Evolutionary conservation across 352 stramenopile genomes (phyloP), one percentile per base, ranked within the genome.

Genomic region (Phytophthora pini): DNA sequence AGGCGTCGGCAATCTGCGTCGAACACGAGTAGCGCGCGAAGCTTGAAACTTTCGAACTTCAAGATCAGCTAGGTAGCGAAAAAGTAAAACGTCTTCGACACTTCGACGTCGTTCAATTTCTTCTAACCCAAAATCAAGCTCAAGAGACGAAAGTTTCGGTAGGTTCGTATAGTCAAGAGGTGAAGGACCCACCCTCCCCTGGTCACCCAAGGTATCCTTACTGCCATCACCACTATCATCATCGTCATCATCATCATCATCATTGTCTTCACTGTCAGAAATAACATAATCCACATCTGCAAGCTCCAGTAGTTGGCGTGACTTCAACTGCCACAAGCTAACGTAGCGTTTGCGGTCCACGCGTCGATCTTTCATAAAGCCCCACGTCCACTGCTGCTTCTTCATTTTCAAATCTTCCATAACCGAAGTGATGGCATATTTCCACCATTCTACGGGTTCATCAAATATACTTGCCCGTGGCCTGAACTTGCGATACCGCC

Each of bases 31-130:
- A 52, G 32, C 53, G 45, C 44, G 56, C 3, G 39, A 65, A 51
- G 53, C 73, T 43, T 77, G 58, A 26, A 68, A 46, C 40, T 80
- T 80, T 45, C 60, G 57, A 65, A 88, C 36, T 40, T 84, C 56
- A 47, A 84, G 49, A 54, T 96, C 87, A 4, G 78, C 86, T 46
- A 95, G 59, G 51, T 90, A 95, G 17, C 89, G 86, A 45, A 96
- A 96, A 56, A 95, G 88, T 9, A 95, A 67, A 4, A 96, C 80
- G 31, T 96, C 89, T 70, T 95, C 89, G 12, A 95, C 70, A 31
- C 69, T 78, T 46, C 88, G 71, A n/a, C 80, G 73, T 13, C 72
- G 67, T 49, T 96, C 88, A 50, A 96, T 94, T 50, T 84, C 72
- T 65, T 94, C 82, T 7, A 96, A 56, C 12, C 66, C 71, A 4